Evolutionary conservation across 176 grass and related monocot species (phyloP).

Genomic region (Zoysia japonica): DNA sequence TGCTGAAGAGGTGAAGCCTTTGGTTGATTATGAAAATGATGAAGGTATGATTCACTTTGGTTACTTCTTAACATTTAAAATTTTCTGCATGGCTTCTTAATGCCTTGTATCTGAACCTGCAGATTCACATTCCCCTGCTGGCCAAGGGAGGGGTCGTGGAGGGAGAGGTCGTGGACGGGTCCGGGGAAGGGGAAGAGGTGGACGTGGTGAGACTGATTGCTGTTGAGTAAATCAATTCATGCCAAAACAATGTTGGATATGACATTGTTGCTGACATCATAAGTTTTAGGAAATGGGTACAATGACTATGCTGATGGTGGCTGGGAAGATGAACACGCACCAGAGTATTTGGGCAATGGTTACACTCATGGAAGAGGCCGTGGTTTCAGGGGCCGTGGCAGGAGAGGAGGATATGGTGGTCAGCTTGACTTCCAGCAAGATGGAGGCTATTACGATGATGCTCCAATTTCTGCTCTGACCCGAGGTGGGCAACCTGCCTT

Average conservation of each 20-base stretch:
- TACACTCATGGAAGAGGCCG: conserved; percentile 63
- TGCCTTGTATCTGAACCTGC: conserved; percentile 37
- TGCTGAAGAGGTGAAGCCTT: conserved; percentile 71
- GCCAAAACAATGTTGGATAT: not conserved
- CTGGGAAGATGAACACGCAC: conserved; percentile 58
- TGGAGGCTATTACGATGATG: conserved; percentile 62
- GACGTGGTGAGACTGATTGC: conserved; percentile 44
- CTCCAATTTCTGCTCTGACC: conserved; percentile 45
- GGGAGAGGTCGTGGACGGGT: conserved; percentile 47
- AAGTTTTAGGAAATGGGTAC: conserved; percentile 60
- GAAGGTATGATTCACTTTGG: conserved; percentile 55
- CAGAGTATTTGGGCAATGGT: conserved; percentile 50
- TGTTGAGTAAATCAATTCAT: conserved; percentile 8
- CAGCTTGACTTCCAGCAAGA: conserved; percentile 83
- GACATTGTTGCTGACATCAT: conserved; percentile 29
- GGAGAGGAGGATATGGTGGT: conserved; percentile 53
- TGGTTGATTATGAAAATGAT: conserved; percentile 82
- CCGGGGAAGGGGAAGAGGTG: conserved; percentile 60
- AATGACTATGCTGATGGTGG: conserved; percentile 52
- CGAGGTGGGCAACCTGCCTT: conserved; percentile 53
- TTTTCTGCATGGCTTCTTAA: conserved; percentile 17
- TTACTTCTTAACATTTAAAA: not conserved
- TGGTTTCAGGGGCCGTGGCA: conserved; percentile 56
- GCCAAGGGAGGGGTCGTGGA: conserved; percentile 74
- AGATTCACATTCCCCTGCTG: conserved; percentile 71